Evolutionary conservation across 306 rosid species (phyloP), one percentile per base, ranked within the genome.

Genomic region (Quercus alba): DNA sequence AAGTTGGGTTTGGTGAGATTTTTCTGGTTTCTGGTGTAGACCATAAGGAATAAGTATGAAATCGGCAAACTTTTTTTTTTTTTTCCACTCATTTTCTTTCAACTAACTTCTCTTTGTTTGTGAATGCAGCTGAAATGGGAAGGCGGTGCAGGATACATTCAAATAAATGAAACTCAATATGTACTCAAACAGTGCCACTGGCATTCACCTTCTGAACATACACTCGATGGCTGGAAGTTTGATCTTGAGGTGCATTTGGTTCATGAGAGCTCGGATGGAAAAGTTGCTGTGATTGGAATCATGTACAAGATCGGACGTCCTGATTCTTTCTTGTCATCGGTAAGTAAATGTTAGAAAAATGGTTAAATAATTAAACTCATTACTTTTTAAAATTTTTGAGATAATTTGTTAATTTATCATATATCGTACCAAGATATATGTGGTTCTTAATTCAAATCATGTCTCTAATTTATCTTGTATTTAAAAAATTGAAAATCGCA

Each of bases 151-250:
- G 90, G 98, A 73, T 70, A 59, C 63, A 73, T 94, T 8, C 75
- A 70, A 73, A 73, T 90, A 2, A 90, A 94, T 31, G 88, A 80
- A 66, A 92, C 85, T 52, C 61, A 28, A 7, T 94, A 90, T 77
- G 20, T 10, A 7, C 90, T 94, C 19, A 38, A n/a, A 44, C 96
- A 94, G n/a, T 66, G 57, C 41, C 98, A 94, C 80, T 94, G 98
- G 98, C 98, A 94, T 77, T 76, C 91, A 55, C 92, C 94, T 54
- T 91, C 97, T 8, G 96, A 94, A 77, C 97, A 94, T 81, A 84
- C 90, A 35, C 57, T 92, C 76, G 58, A 89, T 75, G 94, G 93
- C 63, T 74, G 20, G 84, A 84, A 77, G 66, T 83, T 81, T 35
- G 94, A 87, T 83, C 75, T 92, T 18, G 98, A 94, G 86, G 76